Conservation (phyloP, 2,329 filamentous ascomycete species). For the Penicillium frequentans region DNA sequence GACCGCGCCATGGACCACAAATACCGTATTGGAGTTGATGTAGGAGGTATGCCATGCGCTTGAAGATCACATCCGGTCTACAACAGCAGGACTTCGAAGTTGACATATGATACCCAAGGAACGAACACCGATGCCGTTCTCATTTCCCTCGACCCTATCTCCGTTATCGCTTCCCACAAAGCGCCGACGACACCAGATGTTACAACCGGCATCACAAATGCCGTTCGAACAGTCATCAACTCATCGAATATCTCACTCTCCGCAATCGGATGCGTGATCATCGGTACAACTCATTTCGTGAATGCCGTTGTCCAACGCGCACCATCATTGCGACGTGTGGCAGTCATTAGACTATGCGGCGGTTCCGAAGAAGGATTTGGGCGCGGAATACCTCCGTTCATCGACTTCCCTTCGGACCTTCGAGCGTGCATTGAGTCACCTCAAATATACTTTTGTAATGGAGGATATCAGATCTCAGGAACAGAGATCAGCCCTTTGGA, state of each 20-base stretch:
- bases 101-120: constrained; percentile 15
- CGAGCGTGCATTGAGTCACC: constrained; percentile 2
- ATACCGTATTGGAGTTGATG: constrained; percentile 20
- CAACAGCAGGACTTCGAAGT: background rate
- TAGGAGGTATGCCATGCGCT: constrained; percentile 13
- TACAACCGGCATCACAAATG: constrained; percentile 43
- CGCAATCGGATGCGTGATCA: constrained; percentile 48
- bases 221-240: constrained; percentile 27
- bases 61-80: background rate
- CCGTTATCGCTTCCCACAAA: constrained; percentile 36
- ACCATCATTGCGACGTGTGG: constrained; percentile 42
- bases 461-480: constrained; percentile 9
- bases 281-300: constrained; percentile 56
- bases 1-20: background rate
- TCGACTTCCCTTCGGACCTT: constrained; percentile 6
- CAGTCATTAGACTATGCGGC: constrained; percentile 53
- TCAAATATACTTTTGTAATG: constrained; percentile 6
- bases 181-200: constrained; percentile 44
- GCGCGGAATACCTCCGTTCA: constrained; percentile 7
- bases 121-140: constrained; percentile 41
- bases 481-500: constrained; percentile 11
- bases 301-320: constrained; percentile 48
- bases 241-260: constrained; percentile 18
- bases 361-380: constrained; percentile 47
- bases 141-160: constrained; percentile 25